Base-by-base conservation (phyloP, 768 basidiomycete species). In the Rhodosporidiobolus odoratus region DNA sequence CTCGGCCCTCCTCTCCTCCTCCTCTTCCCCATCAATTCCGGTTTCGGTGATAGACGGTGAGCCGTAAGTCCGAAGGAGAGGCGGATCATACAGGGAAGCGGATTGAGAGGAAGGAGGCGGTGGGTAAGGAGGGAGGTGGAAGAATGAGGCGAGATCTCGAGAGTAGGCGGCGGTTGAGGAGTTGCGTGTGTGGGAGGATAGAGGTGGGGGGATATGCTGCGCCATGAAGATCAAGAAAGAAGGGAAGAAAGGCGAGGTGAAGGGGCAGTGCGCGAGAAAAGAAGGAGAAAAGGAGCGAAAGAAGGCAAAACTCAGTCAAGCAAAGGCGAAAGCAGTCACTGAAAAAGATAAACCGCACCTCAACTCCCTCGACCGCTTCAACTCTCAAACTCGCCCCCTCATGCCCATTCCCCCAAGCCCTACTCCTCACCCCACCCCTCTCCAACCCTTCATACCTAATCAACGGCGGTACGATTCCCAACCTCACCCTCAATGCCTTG, bases 361-460 rank as follows among this genome's bases (percentile, higher is more conserved):
- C 71, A n/a, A 79, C 48, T 12, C 78, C 47, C 43, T 77, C 64
- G 3, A 81, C 78, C 2, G 64, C 62, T 67, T 82, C 81, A 13
- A 83, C 77, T 17, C 79, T 75, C 47, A 82, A 69, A 62, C 79
- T 81, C 34, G 78, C 77, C 2, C 82, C 82, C 65, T 82, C 82
- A 69, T 83, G 82, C 9, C 79, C 79, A 71, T 82, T 82, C 0
- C 82, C 82, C 82, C 82, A 83, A 19, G 76, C 76, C 48, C 81
- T 68, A 48, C 80, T 80, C 61, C 65, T 72, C 16, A 82, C 54
- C 3, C 81, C 81, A 50, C 78, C 76, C 34, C 79, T 45, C 62
- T 80, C 77, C 7, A 78, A 75, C 12, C 79, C 78, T 16, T 79
- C 75, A 69, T 82, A 83, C 40, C 79, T 64, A 2, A 82, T 68